Evolutionary conservation across 225 moss, liverwort and hornwort species (phyloP).

Genomic region (Physcomitrellopsis africana): DNA sequence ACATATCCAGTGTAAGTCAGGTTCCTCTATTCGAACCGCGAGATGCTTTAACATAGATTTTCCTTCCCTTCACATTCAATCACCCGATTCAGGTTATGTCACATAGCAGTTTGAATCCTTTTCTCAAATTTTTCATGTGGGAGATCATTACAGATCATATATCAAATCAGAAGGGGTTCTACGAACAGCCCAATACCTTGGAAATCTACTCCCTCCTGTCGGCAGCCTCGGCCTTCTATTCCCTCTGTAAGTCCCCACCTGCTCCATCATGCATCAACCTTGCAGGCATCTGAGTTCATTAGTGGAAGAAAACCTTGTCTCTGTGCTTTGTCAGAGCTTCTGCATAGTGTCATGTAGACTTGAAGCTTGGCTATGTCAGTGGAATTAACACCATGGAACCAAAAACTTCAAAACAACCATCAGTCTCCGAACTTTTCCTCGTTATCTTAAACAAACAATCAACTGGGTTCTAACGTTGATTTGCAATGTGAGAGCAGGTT

Average conservation of each 20-base stretch:
- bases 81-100: no score
- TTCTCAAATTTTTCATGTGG: not conserved
- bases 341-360: no score
- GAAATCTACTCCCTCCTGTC: constrained; percentile 50
- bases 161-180: constrained; percentile 85
- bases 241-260: constrained; percentile 63
- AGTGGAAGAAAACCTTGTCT: no score
- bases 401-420: not conserved
- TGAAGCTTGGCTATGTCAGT: not conserved
- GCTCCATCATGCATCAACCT: not conserved
- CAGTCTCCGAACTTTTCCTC: not conserved
- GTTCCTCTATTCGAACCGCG: no score
- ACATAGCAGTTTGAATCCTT: not conserved
- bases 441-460: no score
- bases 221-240: constrained; percentile 58
- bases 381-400: no score
- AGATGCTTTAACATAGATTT: no score
- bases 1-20: no score
- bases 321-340: no score
- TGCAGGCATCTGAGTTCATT: not conserved
- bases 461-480: no score
- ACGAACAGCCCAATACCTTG: constrained; percentile 57
- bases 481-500: constrained; percentile 49
- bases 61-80: no score
- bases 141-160: constrained; percentile 53